phyloP scores from a whole-genome alignment of 495 filamentous ascomycete genomes.

The Apodospora peruviana region DNA sequence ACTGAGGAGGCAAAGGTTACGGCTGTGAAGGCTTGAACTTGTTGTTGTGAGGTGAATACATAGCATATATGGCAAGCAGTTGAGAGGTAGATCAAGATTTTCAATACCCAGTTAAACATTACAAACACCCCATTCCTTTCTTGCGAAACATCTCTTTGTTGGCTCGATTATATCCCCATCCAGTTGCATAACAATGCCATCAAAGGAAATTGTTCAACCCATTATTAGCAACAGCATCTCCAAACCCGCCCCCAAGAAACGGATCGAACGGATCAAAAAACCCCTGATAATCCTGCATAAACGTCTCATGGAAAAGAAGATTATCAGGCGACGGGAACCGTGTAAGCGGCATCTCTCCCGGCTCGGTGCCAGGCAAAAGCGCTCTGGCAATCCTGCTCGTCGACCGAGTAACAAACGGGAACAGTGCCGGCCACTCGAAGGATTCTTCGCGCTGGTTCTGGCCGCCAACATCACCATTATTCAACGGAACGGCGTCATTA shows the following conservation, averaged over 20 bases:
- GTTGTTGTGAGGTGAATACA: too few relatives aligned
- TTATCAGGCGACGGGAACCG: constrained; percentile 11
- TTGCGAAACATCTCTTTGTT: too few relatives aligned
- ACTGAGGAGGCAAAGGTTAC: neutral
- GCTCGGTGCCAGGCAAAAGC: constrained; percentile 9
- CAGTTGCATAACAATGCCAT: too few relatives aligned
- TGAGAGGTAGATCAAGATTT: neutral
- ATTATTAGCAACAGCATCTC: neutral
- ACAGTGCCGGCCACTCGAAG: constrained; percentile 25
- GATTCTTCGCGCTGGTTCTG: constrained; percentile 2
- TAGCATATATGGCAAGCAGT: too few relatives aligned
- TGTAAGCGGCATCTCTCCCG: constrained; percentile 7
- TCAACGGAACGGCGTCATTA: neutral
- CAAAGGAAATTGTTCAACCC: too few relatives aligned
- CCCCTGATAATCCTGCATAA: constrained; percentile 10
- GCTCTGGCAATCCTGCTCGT: constrained; percentile 21
- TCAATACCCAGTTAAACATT: neutral
- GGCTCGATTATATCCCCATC: too few relatives aligned
- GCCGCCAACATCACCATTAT: neutral
- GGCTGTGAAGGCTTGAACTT: too few relatives aligned
- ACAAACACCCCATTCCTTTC: neutral
- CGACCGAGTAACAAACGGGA: constrained; percentile 22
- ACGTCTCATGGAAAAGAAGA: constrained; percentile 10
- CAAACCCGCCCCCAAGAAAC: constrained; percentile 3
- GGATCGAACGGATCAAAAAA: constrained; percentile 9